Evolutionary conservation across 176 grass and related monocot species (phyloP), one percentile per base, ranked within the genome.

Genomic region (Carex littledalei): DNA sequence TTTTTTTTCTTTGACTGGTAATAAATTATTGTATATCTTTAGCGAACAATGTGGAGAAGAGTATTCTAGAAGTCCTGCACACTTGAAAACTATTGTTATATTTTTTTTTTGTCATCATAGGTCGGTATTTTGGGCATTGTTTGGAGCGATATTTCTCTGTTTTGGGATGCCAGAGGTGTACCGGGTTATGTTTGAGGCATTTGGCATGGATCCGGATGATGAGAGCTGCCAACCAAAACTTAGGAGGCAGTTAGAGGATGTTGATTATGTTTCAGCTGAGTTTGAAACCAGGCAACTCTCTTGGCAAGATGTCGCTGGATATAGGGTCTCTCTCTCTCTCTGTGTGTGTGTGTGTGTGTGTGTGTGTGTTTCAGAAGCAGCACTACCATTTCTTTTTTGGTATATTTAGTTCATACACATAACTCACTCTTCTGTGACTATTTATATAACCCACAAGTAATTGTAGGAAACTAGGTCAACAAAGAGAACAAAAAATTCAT

Each of bases 131-230:
- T 95, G 96, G 96, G 96, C 96, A 89, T 54, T 99, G 57, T 95
- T 99, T 92, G 96, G 93, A 87, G 96, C 96, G 61, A 99, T 99
- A 92, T 99, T 92, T 92, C 83, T 99, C 78, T 99, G 96, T 79
- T 99, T 94, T 94, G 96, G 96, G 57, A 92, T 99, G 93, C 96
- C 96, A 74, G 96, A 99, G 89, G 96, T 99, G 35, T 99, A 99
- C 64, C 89, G 96, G 67, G 91, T 99, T 69, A 91, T 99, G 68
- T 99, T 99, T 84, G 93, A 99, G 90, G 91, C 90, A 2, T 99
- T 99, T 73, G 96, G 93, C 34, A 95, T 99, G 93, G 90, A 99
- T 71, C 91, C 93, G 56, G 93, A 99, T 22, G 96, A 95, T 61
- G 96, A 94, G 66, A 90, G 64, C 63, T 99, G 93, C 73, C 96